A percentile compares a stretch with the other conserved stretches of the same genome.
These are phyloP conservation scores for Linum lewisii DNA, from an alignment of 345 rosid genomes.

Conservation along the genomic window DNA sequence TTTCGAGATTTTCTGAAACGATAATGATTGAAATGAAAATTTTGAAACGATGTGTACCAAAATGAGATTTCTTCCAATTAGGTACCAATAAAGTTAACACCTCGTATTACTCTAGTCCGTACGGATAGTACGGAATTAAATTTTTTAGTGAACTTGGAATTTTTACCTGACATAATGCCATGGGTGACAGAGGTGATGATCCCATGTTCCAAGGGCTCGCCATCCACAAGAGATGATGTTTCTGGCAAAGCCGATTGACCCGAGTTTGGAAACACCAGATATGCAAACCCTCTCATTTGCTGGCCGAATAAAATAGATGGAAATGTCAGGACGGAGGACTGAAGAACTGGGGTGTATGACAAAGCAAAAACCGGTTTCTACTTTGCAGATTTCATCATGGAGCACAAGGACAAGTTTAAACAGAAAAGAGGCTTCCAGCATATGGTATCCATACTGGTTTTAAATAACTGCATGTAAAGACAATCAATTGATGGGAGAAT, in stretches of 20 bases:
- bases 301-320: slow-evolving; percentile 20
- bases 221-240: slow-evolving; percentile 31
- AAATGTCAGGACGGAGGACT: slow-evolving; percentile 1
- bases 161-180: slow-evolving; percentile 71
- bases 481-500: neutral
- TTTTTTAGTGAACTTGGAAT: neutral
- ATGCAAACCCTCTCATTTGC: slow-evolving; percentile 76
- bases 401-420: neutral
- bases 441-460: neutral
- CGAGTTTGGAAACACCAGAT: slow-evolving; percentile 77
- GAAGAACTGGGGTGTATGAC: neutral
- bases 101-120: no score
- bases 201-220: slow-evolving; percentile 62
- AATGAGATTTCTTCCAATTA: no score
- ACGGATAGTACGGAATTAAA: neutral
- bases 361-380: no score
- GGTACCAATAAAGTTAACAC: neutral
- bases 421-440: neutral
- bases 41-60: no score
- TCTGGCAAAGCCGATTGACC: slow-evolving; percentile 47
- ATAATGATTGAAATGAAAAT: no score
- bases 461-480: neutral
- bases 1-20: no score
- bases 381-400: neutral
- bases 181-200: slow-evolving; percentile 71